Evolutionary conservation across 1,284 basidiomycete genomes (phyloP), one percentile per base, ranked within the genome.

Genomic region (Trametes polyzona): DNA sequence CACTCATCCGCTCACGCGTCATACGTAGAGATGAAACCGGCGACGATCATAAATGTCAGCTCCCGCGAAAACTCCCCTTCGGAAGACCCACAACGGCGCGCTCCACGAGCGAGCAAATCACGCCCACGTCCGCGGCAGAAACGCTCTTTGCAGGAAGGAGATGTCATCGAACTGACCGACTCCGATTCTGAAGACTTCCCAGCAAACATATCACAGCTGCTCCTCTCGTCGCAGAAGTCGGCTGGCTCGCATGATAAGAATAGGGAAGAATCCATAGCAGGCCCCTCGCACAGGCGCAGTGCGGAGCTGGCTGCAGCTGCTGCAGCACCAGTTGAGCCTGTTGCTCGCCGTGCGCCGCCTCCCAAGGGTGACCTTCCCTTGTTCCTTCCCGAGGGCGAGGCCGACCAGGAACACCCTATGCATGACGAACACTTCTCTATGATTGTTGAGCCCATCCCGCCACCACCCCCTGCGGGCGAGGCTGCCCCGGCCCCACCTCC

Each of bases 141-240:
- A 12, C 55, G 40, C 17, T 16, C 51, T 12, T 17, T 58, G 14
- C 52, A 52, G 1, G 6, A 19, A 0, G 62, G 50, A 16, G 58
- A 61, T 17, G 44, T 67, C 47, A 67, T 67, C 48, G 66, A 67
- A 30, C 35, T 67, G 27, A 63, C 59, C 6, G 64, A 65, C 35
- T 65, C 64, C 1, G 66, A 65, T 21, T 44, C 42, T 9, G 62
- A 61, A 1, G 30, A 30, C 0, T 6, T 54, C 1, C 42, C 33
- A 4, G 46, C 47, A 14, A 50, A 58, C 2, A 55, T 55, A 1
- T 59, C 55, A 12, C 42, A 36, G 12, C 50, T 36, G 24, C 30
- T n/a, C 21, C 10, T 11, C 2, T 26, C 51, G 17, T 46, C 32
- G 26, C 33, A 11, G 40, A 55, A 24, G 19, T 51, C 23, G 23